These are phyloP conservation scores for Boletus subparvulus DNA, from an alignment of 768 basidiomycete species.

Conservation along the genomic window DNA sequence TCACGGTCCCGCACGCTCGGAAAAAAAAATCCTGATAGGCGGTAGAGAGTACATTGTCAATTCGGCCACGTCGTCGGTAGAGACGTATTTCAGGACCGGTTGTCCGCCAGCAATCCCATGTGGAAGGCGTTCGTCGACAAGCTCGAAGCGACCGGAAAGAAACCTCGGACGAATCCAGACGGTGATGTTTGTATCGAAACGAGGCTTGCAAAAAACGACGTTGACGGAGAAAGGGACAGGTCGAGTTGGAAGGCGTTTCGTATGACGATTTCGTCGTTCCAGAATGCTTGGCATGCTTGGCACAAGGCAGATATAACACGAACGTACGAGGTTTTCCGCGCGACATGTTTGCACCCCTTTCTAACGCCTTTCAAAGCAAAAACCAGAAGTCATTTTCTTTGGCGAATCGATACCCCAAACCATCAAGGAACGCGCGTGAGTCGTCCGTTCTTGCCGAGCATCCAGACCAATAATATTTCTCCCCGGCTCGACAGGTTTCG, in stretches of 20 bases:
- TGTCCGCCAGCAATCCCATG: conserved; percentile 71
- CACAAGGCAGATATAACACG: conserved; percentile 54
- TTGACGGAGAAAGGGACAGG: too few species aligned
- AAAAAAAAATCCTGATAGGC: conserved; percentile 12
- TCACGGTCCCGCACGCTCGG: neutral
- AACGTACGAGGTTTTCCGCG: conserved; percentile 46
- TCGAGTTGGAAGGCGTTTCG: conserved; percentile 74
- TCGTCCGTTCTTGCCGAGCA: neutral
- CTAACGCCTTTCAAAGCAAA: conserved; percentile 48
- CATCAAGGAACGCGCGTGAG: conserved; percentile 74
- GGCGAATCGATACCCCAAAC: conserved; percentile 78
- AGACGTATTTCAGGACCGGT: conserved; percentile 67
- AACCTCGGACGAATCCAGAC: conserved; percentile 85
- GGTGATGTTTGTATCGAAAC: conserved; percentile 66
- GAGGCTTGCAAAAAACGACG: neutral
- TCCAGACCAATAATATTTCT: neutral
- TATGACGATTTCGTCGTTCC: conserved; percentile 82
- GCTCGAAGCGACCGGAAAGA: conserved; percentile 53
- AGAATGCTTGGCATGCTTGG: conserved; percentile 65
- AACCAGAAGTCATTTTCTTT: conserved; percentile 85
- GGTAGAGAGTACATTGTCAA: conserved; percentile 71
- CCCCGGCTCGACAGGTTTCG: conserved; percentile 42
- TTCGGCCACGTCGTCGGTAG: conserved; percentile 69
- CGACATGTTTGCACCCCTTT: neutral
- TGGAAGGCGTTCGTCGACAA: conserved; percentile 75